Evolutionary conservation across 176 grass and related monocot genomes (phyloP), one percentile per base, ranked within the genome.

Genomic region (Oryza longistaminata): DNA sequence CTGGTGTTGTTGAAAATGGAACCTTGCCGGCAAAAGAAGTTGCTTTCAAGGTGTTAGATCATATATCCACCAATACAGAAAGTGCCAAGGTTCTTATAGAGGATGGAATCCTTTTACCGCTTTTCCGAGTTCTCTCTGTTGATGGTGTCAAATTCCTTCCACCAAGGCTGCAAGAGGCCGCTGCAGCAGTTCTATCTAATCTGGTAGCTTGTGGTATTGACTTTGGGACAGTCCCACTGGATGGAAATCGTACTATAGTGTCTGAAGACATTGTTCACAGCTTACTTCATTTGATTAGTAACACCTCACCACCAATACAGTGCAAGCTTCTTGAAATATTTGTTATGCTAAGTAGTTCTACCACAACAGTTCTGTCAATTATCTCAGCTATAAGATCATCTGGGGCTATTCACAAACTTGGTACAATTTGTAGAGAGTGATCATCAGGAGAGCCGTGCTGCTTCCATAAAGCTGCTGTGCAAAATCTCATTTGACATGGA

Each of bases 271-370:
- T 85, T 39, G 85, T 92, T 26, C 87, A 95, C 79, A 88, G 79
- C 64, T 72, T 95, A n/a, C 88, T 95, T 76, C 93, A 92, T 88
- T 83, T 95, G 61, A 88, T 95, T 43, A 92, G 88, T 73, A 95
- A 92, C 61, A 95, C 90, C 7, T 91, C 90, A 11, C 93, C 93
- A 21, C 70, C 87, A 77, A 90, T 92, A 81, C 89, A 95, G 79
- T 92, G 72, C 82, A 95, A 92, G 27, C 90, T 95, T 64, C 87
- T 95, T 88, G 82, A 92, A 48, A 58, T 90, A 42, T 87, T 95
- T 68, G 45, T 65, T 37, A 64, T 42, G n/a, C 83, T 95, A 73
- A 92, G 87, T 33, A 77, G 82, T 61, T 90, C 85, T 21, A 25
- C 78, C 24, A 64, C 70, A 42, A 90, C 90, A 76, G 88, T 88